Evolutionary conservation across 169 alveolate genomes (phyloP).

Genomic region (Babesia bigemina): DNA sequence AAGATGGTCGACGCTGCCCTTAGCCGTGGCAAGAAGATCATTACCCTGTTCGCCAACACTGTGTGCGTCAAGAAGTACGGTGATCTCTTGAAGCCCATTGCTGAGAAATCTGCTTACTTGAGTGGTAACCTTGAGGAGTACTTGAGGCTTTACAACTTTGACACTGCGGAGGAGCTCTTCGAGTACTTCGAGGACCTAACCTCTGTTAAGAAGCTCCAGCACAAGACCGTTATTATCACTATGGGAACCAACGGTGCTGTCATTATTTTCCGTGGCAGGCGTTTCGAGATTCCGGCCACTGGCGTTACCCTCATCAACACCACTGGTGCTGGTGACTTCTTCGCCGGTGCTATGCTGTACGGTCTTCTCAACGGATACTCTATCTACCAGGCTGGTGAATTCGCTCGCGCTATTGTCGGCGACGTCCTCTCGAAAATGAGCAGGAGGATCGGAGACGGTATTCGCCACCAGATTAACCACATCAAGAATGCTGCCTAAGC

Average conservation of each 20-base stretch:
- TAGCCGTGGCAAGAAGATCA: conserved; percentile 20
- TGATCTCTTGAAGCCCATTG: conserved; percentile 14
- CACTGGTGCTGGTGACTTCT: conserved; percentile 47
- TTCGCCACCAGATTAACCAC: conserved; percentile 7
- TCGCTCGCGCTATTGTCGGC: conserved; percentile 16
- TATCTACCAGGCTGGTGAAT: not conserved
- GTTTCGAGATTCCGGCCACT: conserved; percentile 10
- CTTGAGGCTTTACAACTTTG: conserved; percentile 2
- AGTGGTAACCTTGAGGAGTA: conserved; percentile 29
- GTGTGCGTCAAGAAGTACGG: conserved; percentile 19
- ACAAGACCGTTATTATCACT: conserved; percentile 22
- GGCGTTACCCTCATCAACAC: conserved; percentile 9
- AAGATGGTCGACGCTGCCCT: conserved; percentile 27
- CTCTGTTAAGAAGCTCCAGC: conserved; percentile 8
- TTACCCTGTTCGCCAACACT: conserved; percentile 15
- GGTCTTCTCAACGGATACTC: conserved; percentile 29
- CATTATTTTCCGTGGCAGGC: conserved; percentile 17
- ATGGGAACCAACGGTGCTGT: conserved; percentile 20
- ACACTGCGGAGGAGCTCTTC: not conserved
- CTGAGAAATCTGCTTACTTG: conserved; percentile 19
- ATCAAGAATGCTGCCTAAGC: conserved; percentile 2
- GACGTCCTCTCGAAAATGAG: conserved; percentile 11
- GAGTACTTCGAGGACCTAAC: conserved; percentile 3
- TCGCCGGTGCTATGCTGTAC: conserved; percentile 23
- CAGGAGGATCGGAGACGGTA: not conserved